These are phyloP conservation scores for Pisolithus thermaeus DNA, from an alignment of 1,284 basidiomycete genomes.

Conservation along the genomic window DNA sequence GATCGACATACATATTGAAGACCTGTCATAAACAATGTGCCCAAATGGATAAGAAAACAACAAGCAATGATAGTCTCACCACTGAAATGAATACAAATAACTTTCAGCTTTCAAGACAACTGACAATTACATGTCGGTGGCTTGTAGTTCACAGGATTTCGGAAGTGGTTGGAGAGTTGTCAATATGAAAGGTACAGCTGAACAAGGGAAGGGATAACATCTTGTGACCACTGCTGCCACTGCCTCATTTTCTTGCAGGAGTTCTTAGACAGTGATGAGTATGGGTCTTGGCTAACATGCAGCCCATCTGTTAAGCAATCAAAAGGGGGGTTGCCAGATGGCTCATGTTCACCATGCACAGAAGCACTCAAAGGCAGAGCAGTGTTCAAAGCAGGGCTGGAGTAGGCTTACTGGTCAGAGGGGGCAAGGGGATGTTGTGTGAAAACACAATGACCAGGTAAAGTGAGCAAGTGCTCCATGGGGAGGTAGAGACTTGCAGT, in stretches of 20 bases:
- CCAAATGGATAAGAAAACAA: not conserved
- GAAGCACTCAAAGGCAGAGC: not conserved
- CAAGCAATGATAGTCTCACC: not conserved
- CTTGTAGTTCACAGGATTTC: not conserved
- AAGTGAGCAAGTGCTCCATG: not conserved
- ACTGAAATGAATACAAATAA: not conserved
- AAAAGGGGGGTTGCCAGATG: not conserved
- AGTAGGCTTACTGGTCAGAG: not conserved
- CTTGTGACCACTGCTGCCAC: slow-evolving; percentile 5
- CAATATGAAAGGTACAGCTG: slow-evolving; percentile 1
- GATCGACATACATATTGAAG: not conserved
- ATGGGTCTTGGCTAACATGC: not conserved
- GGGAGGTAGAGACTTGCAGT: not conserved
- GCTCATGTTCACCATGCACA: not conserved
- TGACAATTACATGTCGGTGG: not conserved
- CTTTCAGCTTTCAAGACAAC: not conserved
- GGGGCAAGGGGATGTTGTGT: not conserved
- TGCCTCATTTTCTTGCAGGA: slow-evolving; percentile 5
- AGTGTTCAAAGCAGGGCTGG: not conserved
- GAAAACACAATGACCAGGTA: not conserved
- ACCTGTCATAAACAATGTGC: slow-evolving; percentile 2
- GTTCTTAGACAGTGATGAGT: not conserved
- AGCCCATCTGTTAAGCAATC: not conserved
- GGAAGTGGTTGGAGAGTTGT: not conserved
- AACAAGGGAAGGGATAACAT: slow-evolving; percentile 9